phyloP scores from a whole-genome alignment of 164 flowering plant species.

The Nelumbo lutea region DNA sequence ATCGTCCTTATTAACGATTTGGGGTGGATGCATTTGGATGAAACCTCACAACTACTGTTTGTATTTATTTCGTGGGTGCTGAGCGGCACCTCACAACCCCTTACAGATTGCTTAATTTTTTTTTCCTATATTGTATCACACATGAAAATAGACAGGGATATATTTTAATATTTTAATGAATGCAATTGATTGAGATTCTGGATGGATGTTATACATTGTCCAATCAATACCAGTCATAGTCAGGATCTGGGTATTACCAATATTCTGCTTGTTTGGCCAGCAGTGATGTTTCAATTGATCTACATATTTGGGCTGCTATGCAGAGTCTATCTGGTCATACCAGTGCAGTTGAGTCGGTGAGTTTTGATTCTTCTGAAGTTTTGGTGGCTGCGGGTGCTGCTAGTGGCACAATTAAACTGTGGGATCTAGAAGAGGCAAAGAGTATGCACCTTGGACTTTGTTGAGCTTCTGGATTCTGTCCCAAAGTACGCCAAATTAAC shows the following conservation, averaged over 20 bases:
- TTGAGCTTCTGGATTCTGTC: background rate
- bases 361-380: slow-evolving; percentile 90
- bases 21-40: background rate
- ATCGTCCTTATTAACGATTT: background rate
- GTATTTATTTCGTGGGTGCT: too few relatives aligned
- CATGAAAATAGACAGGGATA: background rate
- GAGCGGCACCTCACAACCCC: background rate
- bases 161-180: background rate
- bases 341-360: slow-evolving; percentile 91
- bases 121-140: background rate
- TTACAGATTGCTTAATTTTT: background rate
- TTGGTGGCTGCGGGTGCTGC: slow-evolving; percentile 99
- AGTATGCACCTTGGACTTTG: slow-evolving; percentile 38
- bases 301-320: slow-evolving; percentile 7
- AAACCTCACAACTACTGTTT: background rate
- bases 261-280: background rate
- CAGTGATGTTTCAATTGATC: background rate
- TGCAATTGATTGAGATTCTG: background rate
- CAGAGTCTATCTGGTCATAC: slow-evolving; percentile 97
- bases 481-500: background rate
- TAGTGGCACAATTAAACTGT: slow-evolving; percentile 92
- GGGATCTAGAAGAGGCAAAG: slow-evolving; percentile 98
- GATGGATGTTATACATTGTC: background rate
- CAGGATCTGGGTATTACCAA: background rate
- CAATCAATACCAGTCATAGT: background rate